Evolutionary conservation across 192 early-diverging fungal genomes (phyloP), one percentile per base, ranked within the genome.

Genomic region (Diversispora epigaea): DNA sequence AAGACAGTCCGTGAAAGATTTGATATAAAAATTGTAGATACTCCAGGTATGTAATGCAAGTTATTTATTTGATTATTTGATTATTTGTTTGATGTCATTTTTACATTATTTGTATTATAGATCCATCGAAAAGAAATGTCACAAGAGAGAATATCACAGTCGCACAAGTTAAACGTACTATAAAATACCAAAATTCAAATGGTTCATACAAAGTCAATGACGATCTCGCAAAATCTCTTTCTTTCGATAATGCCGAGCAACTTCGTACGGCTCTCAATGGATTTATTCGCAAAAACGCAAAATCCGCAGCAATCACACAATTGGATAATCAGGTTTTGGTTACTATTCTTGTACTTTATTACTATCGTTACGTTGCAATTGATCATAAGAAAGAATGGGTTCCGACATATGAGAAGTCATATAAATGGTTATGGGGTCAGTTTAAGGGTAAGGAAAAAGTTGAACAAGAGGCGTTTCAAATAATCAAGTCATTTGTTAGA

Each of bases 341-440:
- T 17, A 62, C 58, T 46, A 61, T 62, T 5, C 17, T 73, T 8
- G 43, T 73, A 4, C 25, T 73, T 1, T 32, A 73, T 62, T 73
- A 25, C 41, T 73, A 40, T 4, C 72, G 72, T 47, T 62, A 46
- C 3, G 72, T 74, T 21, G 58, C 58, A 12, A 21, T 74, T 3
- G 72, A 74, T 63, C 72, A 74, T 49, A 22, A 52, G 14, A 5
- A 22, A 1, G 47, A 39, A 39, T 74, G 72, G 72, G 19, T 63
- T 6, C 8, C 9, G 6, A 25, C 41, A 15, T 74, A 74, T 49
- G 41, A 49, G 50, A 63, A 6, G 4, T 15, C 72, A 63, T 74
- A 74, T 22, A 25, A 7, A 58, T 74, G 72, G 72, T 41, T 63
- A 57, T 74, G 72, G 72, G 72, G 11, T 15, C 72, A 74, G 63